phyloP scores from a whole-genome alignment of 2,329 filamentous ascomycete genomes.

The Emericellopsis cladophorae region DNA sequence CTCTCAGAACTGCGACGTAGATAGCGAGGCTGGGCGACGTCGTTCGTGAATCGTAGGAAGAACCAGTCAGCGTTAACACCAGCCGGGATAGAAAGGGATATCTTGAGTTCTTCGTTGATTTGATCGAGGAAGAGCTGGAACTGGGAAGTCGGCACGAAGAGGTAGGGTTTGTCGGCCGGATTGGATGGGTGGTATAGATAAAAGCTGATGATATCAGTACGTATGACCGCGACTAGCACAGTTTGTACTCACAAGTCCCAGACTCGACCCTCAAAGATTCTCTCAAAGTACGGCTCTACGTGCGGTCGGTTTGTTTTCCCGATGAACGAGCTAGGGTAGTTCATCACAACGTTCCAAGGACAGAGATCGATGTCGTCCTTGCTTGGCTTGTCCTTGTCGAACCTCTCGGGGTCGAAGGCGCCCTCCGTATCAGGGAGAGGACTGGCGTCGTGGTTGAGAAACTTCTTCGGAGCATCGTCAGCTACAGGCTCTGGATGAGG shows the following conservation, averaged over 20 bases:
- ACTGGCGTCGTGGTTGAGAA: background rate
- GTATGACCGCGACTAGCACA: background rate
- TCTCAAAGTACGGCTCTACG: constrained; percentile 39
- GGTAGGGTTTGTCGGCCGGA: constrained; percentile 35
- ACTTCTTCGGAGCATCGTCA: background rate
- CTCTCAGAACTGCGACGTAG: constrained; percentile 38
- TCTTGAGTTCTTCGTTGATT: constrained; percentile 48
- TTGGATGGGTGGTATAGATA: constrained; percentile 46
- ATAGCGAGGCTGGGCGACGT: constrained; percentile 53
- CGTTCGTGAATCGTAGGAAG: constrained; percentile 45
- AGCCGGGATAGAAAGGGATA: constrained; percentile 43
- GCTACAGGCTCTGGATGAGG: background rate
- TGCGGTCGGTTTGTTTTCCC: constrained; percentile 35
- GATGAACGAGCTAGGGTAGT: constrained; percentile 48
- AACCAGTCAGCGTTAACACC: constrained; percentile 41
- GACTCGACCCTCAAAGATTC: constrained; percentile 41
- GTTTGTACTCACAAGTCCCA: constrained; percentile 64
- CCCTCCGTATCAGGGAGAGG: background rate
- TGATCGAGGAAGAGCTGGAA: constrained; percentile 49
- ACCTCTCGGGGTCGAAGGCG: constrained; percentile 10
- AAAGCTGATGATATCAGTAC: constrained; percentile 33
- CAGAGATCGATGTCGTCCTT: constrained; percentile 23
- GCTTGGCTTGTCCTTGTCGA: constrained; percentile 11
- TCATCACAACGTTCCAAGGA: constrained; percentile 38
- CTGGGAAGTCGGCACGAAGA: constrained; percentile 58